Evolutionary conservation across 179 eudicot species (phyloP), one percentile per base, ranked within the genome.

Genomic region (Vitellaria paradoxa): DNA sequence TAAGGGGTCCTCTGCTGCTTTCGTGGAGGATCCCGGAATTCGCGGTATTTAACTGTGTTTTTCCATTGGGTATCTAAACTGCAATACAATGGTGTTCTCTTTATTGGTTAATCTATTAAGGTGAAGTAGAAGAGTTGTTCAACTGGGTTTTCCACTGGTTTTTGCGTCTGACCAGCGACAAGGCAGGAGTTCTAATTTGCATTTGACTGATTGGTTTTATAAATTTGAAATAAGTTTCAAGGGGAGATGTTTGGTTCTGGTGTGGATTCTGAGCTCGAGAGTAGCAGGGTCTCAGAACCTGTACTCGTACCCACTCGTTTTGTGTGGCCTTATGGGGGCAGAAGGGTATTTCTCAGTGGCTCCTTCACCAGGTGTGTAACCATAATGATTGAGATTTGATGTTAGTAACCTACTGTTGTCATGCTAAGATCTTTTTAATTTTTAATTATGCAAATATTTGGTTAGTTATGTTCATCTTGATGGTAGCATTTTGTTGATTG

Each of bases 291-390:
- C 13, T 80, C 83, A 3, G 90, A 87, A 30, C 74, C 86, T 11
- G 83, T 70, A n/a, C 46, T 91, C 47, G 77, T 91, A 24, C 95
- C 91, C 7, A 85, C 86, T 11, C 88, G 89, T 17, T 91, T 94
- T 53, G 89, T 89, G 45, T 94, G 98, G 98, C 94, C 87, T 68
- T 85, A 94, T 86, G 98, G 98, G 26, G 98, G 98, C 45, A 81
- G 89, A 76, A 84, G 88, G 84, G 96, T 94, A n/a, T 85, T 78
- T 81, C 85, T 92, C 47, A 86, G 91, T 80, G 97, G 98, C 66
- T 86, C 98, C n/a, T 94, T 94, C 69, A 91, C 90, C 26, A 87
- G 97, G 98, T 92, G 57, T 80, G 78, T 18, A 15, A 65, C 18
- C 56, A 72, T 46, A 62, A 18, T 77, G 63, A 24, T 68, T 73